phyloP scores from a whole-genome alignment of 1,284 basidiomycete genomes.

The Irpex sp. region DNA sequence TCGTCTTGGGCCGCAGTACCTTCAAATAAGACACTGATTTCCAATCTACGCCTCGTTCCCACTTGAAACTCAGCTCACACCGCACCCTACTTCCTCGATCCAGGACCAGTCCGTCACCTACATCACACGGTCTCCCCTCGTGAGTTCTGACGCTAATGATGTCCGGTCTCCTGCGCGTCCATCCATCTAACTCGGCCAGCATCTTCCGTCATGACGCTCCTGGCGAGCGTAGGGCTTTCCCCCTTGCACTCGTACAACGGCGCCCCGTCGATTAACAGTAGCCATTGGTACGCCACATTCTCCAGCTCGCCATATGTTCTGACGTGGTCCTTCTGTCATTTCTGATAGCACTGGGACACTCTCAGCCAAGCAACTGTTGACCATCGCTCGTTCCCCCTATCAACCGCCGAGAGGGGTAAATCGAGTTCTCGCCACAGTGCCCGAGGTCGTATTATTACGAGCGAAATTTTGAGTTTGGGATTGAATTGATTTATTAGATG shows the following conservation, averaged over 20 bases:
- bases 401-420: background rate
- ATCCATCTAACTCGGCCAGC: background rate
- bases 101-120: background rate
- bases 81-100: background rate
- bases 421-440: background rate
- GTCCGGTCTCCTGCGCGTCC: background rate
- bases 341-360: background rate
- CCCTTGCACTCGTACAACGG: background rate
- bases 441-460: background rate
- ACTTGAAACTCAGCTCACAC: background rate
- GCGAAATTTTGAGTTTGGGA: background rate
- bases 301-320: background rate
- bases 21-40: background rate
- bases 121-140: background rate
- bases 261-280: background rate
- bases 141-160: background rate
- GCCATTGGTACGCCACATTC: background rate
- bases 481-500: background rate
- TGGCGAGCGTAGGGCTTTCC: background rate
- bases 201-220: background rate
- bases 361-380: background rate
- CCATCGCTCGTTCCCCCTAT: background rate
- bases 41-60: background rate
- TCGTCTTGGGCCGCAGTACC: background rate
- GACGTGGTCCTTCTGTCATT: background rate